Base-by-base conservation (phyloP, 208 protist species). In the Leishmania martiniquensis region DNA sequence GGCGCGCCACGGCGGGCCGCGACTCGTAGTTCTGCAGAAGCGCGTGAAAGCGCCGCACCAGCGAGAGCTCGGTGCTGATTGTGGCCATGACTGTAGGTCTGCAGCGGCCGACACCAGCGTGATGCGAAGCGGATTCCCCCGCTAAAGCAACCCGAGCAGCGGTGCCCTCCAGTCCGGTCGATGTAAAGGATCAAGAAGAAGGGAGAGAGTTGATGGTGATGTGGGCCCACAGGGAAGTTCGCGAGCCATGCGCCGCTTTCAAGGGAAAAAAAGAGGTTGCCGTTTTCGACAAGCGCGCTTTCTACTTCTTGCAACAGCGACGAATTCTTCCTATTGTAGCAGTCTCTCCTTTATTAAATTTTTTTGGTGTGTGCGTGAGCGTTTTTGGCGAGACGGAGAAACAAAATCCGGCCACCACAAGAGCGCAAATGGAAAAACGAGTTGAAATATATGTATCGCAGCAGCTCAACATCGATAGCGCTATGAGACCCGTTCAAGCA, bases 1-100 rank as follows among this genome's bases (percentile, higher is more conserved):
- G 89, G 39, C 93, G 89, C 5, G 93, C 95, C 51, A 98, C 85
- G 29, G 89, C 78, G 5, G 95, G 93, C 20, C 93, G 84, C 10
- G 91, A 89, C 37, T 93, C 93, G 78, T 95, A 95, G 78, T 93
- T 89, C 71, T 89, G 80, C 57, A 85, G 82, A 29, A 98, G 71
- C 73, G 83, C 79, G 70, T 93, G 90, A 81, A 97, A 92, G 60
- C 94, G 89, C 67, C 89, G 91, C 59, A 92, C 93, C 45, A 98
- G 82, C 12, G 90, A 88, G 1, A 98, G 78, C 72, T 97, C 93
- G 3, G 88, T 87, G 75, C 91, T 92, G 37, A 91, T 72, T 4
- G 91, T 91, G 1, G 92, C 81, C 91, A 95, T 93, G 13, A 22
- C 25, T 51, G 32, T 13, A 42, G 6, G 32, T 29, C 22, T 29